These are phyloP conservation scores for Gigaspora rosea DNA, from an alignment of 192 early-diverging fungal species.

Conservation along the genomic window DNA sequence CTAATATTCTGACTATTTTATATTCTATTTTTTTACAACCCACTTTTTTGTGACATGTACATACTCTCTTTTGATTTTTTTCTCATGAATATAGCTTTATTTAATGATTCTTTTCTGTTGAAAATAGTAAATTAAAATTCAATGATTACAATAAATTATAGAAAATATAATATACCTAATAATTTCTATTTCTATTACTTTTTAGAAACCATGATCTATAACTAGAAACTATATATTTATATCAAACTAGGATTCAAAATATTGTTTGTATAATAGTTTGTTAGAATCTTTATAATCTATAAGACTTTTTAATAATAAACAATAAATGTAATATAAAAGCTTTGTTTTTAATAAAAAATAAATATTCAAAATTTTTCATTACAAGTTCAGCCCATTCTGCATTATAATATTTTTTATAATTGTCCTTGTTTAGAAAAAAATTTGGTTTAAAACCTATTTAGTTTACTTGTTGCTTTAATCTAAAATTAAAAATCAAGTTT, in stretches of 20 bases:
- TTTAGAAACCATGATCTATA: too few species aligned
- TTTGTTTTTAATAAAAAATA: too few species aligned
- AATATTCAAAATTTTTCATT: background rate
- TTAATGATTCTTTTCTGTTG: slow-evolving; percentile 22
- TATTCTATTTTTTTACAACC: slow-evolving; percentile 4
- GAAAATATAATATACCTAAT: too few species aligned
- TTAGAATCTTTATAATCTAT: slow-evolving; percentile 23
- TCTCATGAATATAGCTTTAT: background rate
- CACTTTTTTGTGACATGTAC: slow-evolving; percentile 12
- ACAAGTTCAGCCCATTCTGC: slow-evolving; percentile 21
- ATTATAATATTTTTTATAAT: slow-evolving; percentile 28
- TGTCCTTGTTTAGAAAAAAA: slow-evolving; percentile 19
- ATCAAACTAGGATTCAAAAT: slow-evolving; percentile 30
- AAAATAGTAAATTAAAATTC: slow-evolving; percentile 10
- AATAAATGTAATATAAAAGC: too few species aligned
- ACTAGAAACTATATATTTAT: too few species aligned
- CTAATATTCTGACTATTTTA: slow-evolving; percentile 8
- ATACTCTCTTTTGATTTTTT: slow-evolving; percentile 26
- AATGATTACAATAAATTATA: too few species aligned
- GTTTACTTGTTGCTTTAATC: slow-evolving; percentile 27
- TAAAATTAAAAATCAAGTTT: slow-evolving; percentile 19
- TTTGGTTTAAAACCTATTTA: slow-evolving; percentile 25
- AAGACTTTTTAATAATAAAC: slow-evolving; percentile 9
- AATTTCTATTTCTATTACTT: too few species aligned
- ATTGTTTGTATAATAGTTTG: slow-evolving; percentile 8